A percentile compares a stretch with the other conserved stretches of the same genome.
Conservation (phyloP, 1,284 basidiomycete genomes). For the Apiotrichum veenhuisii region DNA sequence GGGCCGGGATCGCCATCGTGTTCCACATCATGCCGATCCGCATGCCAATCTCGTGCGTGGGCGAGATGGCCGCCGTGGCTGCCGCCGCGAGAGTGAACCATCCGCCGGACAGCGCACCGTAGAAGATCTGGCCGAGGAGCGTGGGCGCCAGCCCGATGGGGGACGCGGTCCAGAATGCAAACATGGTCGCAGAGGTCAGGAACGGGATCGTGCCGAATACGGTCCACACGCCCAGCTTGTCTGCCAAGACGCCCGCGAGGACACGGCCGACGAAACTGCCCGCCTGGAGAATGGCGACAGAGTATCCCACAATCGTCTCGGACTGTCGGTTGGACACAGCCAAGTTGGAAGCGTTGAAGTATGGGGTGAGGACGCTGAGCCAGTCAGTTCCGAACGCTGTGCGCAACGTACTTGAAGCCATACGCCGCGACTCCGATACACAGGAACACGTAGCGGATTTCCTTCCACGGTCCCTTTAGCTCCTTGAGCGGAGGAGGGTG, state of each 20-base stretch:
- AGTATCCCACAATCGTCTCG: conserved; percentile 16
- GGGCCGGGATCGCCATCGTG: conserved; percentile 28
- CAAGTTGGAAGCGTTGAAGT: conserved; percentile 15
- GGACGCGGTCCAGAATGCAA: conserved; percentile 24
- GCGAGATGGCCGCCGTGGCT: conserved; percentile 12
- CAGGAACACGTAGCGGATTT: conserved; percentile 31
- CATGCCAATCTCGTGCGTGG: conserved; percentile 30
- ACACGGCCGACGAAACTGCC: conserved; percentile 27
- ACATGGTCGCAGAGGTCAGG: conserved; percentile 13
- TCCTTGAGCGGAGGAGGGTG: conserved; percentile 11
- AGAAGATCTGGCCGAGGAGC: conserved; percentile 42
- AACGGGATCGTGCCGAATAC: conserved; percentile 21
- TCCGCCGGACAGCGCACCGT: conserved; percentile 36
- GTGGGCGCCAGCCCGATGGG: neutral
- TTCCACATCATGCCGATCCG: conserved; percentile 46
- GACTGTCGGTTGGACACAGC: conserved; percentile 12
- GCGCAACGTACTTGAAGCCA: conserved; percentile 14
- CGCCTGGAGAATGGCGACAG: conserved; percentile 26
- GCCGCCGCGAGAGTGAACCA: conserved; percentile 44
- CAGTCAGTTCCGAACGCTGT: neutral
- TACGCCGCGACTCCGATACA: conserved; percentile 24
- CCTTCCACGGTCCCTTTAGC: conserved; percentile 29
- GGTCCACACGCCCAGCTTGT: conserved; percentile 23
- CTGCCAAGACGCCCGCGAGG: conserved; percentile 23
- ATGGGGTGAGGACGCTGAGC: conserved; percentile 21